Conservation (phyloP, 2,329 filamentous ascomycete genomes). For the Keithomyces neogunnii region DNA sequence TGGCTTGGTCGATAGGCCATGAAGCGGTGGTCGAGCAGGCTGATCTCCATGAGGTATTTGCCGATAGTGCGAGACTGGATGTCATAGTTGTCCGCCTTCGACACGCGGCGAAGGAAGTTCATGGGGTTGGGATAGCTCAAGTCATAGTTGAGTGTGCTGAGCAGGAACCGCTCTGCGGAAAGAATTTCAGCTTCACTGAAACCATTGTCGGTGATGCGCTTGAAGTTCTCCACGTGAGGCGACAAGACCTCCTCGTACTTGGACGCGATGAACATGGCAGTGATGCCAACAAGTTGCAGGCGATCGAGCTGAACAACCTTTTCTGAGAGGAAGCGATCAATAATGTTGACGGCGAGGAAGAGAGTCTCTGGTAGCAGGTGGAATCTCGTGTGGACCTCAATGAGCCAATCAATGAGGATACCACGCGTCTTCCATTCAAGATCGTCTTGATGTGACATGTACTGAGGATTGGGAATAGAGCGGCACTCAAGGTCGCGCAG, state of each 20-base stretch:
- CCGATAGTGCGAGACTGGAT: conserved; percentile 94
- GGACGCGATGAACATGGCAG: conserved; percentile 98
- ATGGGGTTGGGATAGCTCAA: conserved; percentile 98
- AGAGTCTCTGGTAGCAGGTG: conserved; percentile 91
- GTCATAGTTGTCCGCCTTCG: conserved; percentile 98
- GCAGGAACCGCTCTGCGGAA: conserved; percentile 91
- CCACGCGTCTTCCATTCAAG: conserved; percentile 98
- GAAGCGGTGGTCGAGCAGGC: conserved; percentile 89
- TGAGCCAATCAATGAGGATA: conserved; percentile 95
- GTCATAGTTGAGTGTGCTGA: conserved; percentile 88
- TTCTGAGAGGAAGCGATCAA: conserved; percentile 91
- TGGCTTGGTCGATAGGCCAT: conserved; percentile 84
- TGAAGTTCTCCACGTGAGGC: conserved; percentile 94
- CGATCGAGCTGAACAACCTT: conserved; percentile 96
- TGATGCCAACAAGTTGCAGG: conserved; percentile 92
- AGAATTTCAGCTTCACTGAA: conserved; percentile 94
- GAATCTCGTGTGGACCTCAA: conserved; percentile 96
- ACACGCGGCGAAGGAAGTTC: conserved; percentile 98
- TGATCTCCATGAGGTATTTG: conserved; percentile 97
- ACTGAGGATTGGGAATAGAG: conserved; percentile 76
- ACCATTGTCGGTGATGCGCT: conserved; percentile 91
- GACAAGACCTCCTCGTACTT: conserved; percentile 99
- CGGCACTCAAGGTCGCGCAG: conserved; percentile 76
- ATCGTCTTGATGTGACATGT: conserved; percentile 92
- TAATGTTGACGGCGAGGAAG: conserved; percentile 95